Base-by-base conservation (phyloP, 1,284 basidiomycete species). In the Boletus mariae region DNA sequence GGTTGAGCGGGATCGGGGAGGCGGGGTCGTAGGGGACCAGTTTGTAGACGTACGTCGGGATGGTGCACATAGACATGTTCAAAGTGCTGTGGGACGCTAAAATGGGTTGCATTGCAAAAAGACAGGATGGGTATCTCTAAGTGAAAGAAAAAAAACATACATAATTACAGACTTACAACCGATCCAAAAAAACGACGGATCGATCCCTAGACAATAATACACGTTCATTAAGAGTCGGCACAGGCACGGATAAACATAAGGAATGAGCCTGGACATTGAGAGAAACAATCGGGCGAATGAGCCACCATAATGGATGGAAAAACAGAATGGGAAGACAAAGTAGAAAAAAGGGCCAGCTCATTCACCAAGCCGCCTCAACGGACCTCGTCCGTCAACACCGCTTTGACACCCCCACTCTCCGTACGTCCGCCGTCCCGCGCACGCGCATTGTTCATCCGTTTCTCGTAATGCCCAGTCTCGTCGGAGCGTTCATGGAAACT, bases 401-500 rank as follows among this genome's bases (percentile, higher is more conserved):
- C 87, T 61, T 80, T 83, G 25, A 90, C 86, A 23, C 87, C 87
- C 3, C 87, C 88, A 63, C 87, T 90, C 73, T 89, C 85, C 56
- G 88, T 90, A 61, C 88, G 73, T 38, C 87, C 87, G 5, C 88
- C 88, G 68, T 90, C 86, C 53, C 86, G 75, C 40, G 83, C 88
- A 40, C 84, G 79, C 40, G 82, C 78, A 13, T 78, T 84, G 62
- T 87, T 83, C 82, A 90, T 77, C 43, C 73, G 72, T 57, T 70
- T 74, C 59, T 69, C 62, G 50, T 68, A 65, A 51, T 80, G 61
- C 75, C 64, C 66, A 63, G 64, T 57, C 59, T 68, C 60, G 26
- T 53, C 64, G 47, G 67, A 58, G 47, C 45, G 51, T 45, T 61
- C 59, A 51, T 69, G 54, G 43, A 60, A 52, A 57, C 68, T 60